Conservation (phyloP, 371 early-diverging fungal species). For the Actinomortierella wolfii region DNA sequence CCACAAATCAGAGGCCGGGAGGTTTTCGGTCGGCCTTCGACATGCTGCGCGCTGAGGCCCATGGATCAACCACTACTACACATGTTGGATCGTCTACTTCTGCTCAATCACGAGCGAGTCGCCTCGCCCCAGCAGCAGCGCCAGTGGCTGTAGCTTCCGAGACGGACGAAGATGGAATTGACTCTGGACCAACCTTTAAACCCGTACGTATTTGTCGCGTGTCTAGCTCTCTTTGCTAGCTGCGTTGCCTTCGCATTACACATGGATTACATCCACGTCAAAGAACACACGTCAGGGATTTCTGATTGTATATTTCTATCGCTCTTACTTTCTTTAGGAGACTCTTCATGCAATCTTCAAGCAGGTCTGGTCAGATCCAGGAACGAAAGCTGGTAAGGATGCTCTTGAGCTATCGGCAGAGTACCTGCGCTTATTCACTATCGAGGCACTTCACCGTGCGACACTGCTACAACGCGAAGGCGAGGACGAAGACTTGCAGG, state of each 20-base stretch:
- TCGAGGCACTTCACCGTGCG: slow-evolving; percentile 38
- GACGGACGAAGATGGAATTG: neutral
- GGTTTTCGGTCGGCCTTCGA: too few species aligned
- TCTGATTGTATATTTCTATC: neutral
- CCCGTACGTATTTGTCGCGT: neutral
- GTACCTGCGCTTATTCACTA: slow-evolving; percentile 44
- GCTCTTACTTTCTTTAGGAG: slow-evolving; percentile 9
- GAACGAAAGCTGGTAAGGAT: slow-evolving; percentile 38
- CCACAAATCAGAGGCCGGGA: too few species aligned
- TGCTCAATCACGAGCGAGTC: too few species aligned
- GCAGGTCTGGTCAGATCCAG: slow-evolving; percentile 29
- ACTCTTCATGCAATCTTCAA: slow-evolving; percentile 34
- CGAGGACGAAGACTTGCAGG: slow-evolving; percentile 29
- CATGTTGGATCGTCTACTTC: too few species aligned
- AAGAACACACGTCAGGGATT: neutral
- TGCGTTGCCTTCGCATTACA: too few species aligned
- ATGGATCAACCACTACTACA: too few species aligned
- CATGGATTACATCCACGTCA: neutral
- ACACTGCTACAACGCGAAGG: slow-evolving; percentile 41
- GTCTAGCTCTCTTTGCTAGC: neutral
- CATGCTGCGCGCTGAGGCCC: too few species aligned
- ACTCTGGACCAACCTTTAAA: slow-evolving; percentile 26
- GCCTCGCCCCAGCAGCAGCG: too few species aligned
- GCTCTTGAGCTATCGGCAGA: slow-evolving; percentile 47
- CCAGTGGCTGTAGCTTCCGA: too few species aligned